Evolutionary conservation across 2,329 filamentous ascomycete species (phyloP).

Genomic region (Amylocarpus encephaloides): DNA sequence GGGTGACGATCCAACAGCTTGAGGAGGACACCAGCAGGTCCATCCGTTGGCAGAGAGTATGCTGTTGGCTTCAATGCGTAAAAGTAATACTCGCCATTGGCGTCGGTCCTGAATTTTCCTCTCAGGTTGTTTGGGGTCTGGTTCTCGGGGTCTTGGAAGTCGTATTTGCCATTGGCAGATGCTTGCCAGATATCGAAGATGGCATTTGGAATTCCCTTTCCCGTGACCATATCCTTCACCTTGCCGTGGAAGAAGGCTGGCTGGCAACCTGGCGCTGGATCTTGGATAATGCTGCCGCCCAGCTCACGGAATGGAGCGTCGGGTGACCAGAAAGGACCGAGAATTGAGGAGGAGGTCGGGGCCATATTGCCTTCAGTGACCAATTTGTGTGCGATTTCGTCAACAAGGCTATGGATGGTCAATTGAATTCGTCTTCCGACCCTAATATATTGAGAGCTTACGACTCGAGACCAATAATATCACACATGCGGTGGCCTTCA

Average conservation of each 20-base stretch:
- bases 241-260: conserved; percentile 52
- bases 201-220: conserved; percentile 35
- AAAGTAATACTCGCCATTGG: conserved; percentile 48
- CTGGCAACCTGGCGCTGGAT: conserved; percentile 42
- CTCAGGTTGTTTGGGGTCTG: conserved; percentile 53
- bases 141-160: conserved; percentile 57
- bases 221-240: conserved; percentile 38
- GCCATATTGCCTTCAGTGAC: conserved; percentile 17
- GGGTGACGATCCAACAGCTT: conserved; percentile 48
- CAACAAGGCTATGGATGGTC: conserved; percentile 45
- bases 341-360: conserved; percentile 57
- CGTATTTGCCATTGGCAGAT: conserved; percentile 49
- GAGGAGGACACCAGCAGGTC: conserved; percentile 48
- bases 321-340: conserved; percentile 78
- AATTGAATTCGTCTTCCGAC: background rate
- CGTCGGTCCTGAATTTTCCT: conserved; percentile 53
- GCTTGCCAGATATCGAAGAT: conserved; percentile 62
- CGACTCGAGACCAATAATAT: conserved; percentile 69
- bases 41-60: conserved; percentile 38
- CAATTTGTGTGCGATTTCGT: conserved; percentile 40
- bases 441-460: conserved; percentile 35
- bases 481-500: conserved; percentile 66
- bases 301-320: conserved; percentile 65
- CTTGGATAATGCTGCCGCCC: conserved; percentile 57
- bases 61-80: conserved; percentile 43